These are phyloP conservation scores for Globisporangium nunn DNA, from an alignment of 352 stramenopile species.

Conservation along the genomic window DNA sequence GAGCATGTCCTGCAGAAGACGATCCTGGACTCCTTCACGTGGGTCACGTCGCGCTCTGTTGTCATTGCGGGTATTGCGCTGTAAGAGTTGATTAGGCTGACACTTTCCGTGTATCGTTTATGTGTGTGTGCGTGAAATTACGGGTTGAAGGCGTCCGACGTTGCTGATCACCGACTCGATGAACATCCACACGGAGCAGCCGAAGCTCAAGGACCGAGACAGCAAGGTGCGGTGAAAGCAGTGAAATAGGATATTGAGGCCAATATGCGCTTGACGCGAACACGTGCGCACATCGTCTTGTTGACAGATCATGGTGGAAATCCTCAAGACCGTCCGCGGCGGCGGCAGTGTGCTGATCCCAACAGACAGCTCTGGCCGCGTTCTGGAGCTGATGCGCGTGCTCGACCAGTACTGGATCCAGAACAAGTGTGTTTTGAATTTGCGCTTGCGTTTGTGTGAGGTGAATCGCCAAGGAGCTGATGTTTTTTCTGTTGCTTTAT, in stretches of 20 bases:
- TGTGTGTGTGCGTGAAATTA: neutral
- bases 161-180: slow-evolving; percentile 88
- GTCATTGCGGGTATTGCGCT: neutral
- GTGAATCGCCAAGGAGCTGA: neutral
- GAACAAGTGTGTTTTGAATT: slow-evolving; percentile 58
- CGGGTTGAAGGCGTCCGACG: slow-evolving; percentile 50
- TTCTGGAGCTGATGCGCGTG: slow-evolving; percentile 94
- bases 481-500: neutral
- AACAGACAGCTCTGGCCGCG: slow-evolving; percentile 89
- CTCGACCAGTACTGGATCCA: slow-evolving; percentile 95
- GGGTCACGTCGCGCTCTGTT: slow-evolving; percentile 4
- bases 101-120: neutral
- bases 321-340: slow-evolving; percentile 88
- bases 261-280: slow-evolving; percentile 2
- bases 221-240: slow-evolving; percentile 43
- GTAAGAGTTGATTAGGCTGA: neutral
- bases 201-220: slow-evolving; percentile 84
- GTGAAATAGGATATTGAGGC: too few species aligned
- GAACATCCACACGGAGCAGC: slow-evolving; percentile 77
- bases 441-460: slow-evolving; percentile 12
- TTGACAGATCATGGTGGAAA: slow-evolving; percentile 86
- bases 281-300: slow-evolving; percentile 14
- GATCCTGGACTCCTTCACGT: slow-evolving; percentile 91
- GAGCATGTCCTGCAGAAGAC: slow-evolving; percentile 93
- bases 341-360: slow-evolving; percentile 95